Percentiles rank a stretch among this genome's conserved stretches.
phyloP scores from a whole-genome alignment of 306 rosid genomes.

The Prunus mume region DNA sequence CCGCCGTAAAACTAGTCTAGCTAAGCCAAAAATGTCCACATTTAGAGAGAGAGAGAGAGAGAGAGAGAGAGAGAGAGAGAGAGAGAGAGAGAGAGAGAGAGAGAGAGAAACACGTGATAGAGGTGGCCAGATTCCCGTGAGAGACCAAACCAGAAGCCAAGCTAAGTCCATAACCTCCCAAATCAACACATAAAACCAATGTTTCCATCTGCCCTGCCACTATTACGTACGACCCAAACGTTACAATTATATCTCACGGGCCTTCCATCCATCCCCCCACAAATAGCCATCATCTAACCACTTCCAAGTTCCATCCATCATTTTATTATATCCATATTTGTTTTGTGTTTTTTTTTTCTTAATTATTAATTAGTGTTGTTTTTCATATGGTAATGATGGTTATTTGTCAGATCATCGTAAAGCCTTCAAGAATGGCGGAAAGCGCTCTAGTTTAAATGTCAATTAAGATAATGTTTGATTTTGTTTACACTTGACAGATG shows the following conservation, averaged over 20 bases:
- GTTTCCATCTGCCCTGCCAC: neutral
- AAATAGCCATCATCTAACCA: neutral
- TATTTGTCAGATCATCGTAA: neutral
- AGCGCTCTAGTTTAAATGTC: neutral
- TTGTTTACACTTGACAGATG: neutral
- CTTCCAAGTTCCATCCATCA: neutral
- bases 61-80: neutral
- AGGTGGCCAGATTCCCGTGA: conserved; percentile 73
- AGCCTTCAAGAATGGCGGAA: conserved; percentile 10
- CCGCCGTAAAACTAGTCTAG: conserved; percentile 15
- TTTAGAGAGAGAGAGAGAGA: neutral
- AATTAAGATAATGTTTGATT: neutral
- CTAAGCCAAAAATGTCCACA: neutral
- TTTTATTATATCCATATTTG: no score
- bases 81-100: conserved; percentile 14
- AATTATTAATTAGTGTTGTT: neutral
- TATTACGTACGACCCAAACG: neutral
- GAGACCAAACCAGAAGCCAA: conserved; percentile 29
- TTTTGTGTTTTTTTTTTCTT: neutral
- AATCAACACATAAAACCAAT: neutral
- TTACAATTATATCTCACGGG: neutral
- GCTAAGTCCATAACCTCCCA: neutral
- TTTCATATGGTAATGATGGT: neutral
- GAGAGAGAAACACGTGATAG: conserved; percentile 51
- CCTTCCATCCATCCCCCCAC: neutral